Base-by-base conservation (phyloP, 169 alveolate species). In the Toxoplasma gondii region DNA sequence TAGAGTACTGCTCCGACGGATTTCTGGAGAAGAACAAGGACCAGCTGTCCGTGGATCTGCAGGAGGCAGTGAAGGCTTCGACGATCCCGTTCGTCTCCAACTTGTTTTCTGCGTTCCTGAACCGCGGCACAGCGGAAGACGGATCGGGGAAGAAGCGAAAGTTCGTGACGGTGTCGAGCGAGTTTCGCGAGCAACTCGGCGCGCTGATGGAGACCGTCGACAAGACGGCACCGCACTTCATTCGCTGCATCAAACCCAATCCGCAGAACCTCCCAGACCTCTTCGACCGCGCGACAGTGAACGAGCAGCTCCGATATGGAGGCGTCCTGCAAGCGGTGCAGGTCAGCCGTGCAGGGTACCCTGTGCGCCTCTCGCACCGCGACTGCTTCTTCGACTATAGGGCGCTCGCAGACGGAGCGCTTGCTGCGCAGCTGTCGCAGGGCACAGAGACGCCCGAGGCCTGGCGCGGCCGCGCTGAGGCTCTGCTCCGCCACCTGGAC, bases 11-110 rank as follows among this genome's bases (percentile, higher is more conserved):
- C 93, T 94, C 98, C n/a, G 96, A 96, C n/a, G 98, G 98, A 27
- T 99, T 99, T 95, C 91, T 99, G 74, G 99, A 98, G 87, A 99
- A 99, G 97, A 99, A 99, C 95, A 98, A 97, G 95, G 99, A 99
- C 96, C 98, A 98, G 94, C 96, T 99, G n/a, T 97, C 98, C 39
- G 91, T 58, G 81, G 96, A 97, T 88, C 34, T 90, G 78, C 87
- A 97, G 93, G 44, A 64, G 84, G 41, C 80, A 58, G 53, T 95
- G 53, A 84, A 90, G 88, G 84, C 49, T 38, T 38, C 94, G 16
- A 12, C 92, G 27, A 80, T 54, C 81, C 70, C 54, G 54, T 81
- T 34, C 31, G 69, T 88, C 22, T 49, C 84, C 36, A 39, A 82
- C 24, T 87, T 88, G n/a, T 94, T 94, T 74, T 0, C 29, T 12